Base-by-base conservation (phyloP, 306 rosid genomes). In the Inga oerstediana region DNA sequence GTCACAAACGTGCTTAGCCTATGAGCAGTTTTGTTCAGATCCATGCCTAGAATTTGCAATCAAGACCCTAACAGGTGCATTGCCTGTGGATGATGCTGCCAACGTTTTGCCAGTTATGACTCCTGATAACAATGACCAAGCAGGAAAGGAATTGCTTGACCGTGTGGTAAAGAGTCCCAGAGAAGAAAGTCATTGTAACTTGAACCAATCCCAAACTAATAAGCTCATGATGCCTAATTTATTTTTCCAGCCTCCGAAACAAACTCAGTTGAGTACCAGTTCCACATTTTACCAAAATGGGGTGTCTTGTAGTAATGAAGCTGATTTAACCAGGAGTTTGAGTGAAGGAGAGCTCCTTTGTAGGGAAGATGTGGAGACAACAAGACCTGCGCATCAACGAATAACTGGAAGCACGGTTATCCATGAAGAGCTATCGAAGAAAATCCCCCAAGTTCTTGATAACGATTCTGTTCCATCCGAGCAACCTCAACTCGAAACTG, bases 11-110 rank as follows among this genome's bases (percentile, higher is more conserved):
- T 41, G 89, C 75, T 87, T 85, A 74, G 79, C 89, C 16, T 81
- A 85, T 24, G 85, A 74, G 72, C 89, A 90, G 86, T 82, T 86
- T 64, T 92, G 94, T 92, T 92, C 92, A 39, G 97, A 93, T 80
- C 94, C 97, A 7, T 91, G 94, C 88, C 86, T 90, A 74, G 93
- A 92, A 83, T 93, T 91, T 80, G 94, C 97, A 39, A 84, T 89
- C 77, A 89, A 89, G 88, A 93, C 92, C 79, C 94, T 92, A 22
- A 90, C 93, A 34, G 94, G 93, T 61, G 83, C 88, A 84, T 86
- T 89, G 81, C 92, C 92, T 2, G 83, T 86, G 30, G 93, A 88
- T 69, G 92, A 87, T 84, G 72, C 88, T 58, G 70, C 87, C 69
- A 79, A 64, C n/a, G 52, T 80, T 27, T 61, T 69, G 67, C 78